phyloP scores from a whole-genome alignment of 2,329 filamentous ascomycete genomes.

The Intubia oerlemansii region DNA sequence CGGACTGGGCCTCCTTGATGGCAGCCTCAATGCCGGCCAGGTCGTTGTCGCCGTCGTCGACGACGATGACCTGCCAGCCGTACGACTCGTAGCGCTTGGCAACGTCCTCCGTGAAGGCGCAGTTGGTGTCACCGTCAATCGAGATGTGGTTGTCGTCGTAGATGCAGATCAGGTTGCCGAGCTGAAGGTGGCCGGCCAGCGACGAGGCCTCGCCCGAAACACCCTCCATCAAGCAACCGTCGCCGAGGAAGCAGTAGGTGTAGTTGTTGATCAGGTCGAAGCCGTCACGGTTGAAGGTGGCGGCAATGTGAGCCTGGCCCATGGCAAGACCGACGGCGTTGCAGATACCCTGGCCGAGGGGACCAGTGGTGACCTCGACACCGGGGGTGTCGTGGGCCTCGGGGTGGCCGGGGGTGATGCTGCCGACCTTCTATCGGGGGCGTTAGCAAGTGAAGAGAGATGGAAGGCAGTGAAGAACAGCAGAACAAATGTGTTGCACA shows the following conservation, averaged over 20 bases:
- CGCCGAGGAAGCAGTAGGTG: constrained; percentile 92
- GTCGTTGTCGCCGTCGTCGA: constrained; percentile 76
- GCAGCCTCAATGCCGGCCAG: constrained; percentile 73
- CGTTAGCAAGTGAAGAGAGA: neutral
- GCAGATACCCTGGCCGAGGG: constrained; percentile 89
- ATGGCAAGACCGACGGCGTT: constrained; percentile 97
- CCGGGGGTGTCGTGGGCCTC: constrained; percentile 93
- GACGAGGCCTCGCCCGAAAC: constrained; percentile 84
- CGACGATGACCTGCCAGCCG: constrained; percentile 78
- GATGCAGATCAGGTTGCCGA: constrained; percentile 90
- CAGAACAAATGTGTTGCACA: neutral
- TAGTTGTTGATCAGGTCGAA: constrained; percentile 88
- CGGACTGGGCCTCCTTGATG: constrained; percentile 62
- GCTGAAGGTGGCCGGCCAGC: constrained; percentile 84
- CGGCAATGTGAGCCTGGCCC: constrained; percentile 78
- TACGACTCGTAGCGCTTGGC: constrained; percentile 87
- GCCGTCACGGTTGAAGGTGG: constrained; percentile 88
- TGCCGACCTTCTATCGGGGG: constrained; percentile 26
- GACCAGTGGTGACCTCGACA: constrained; percentile 93
- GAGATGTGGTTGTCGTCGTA: constrained; percentile 99
- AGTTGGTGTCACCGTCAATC: constrained; percentile 85
- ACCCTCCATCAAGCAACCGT: constrained; percentile 98
- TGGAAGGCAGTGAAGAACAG: neutral
- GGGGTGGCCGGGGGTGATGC: constrained; percentile 86
- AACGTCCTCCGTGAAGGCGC: constrained; percentile 93